These are phyloP conservation scores for Botrytis medusae DNA, from an alignment of 2,329 filamentous ascomycete species.

Conservation along the genomic window DNA sequence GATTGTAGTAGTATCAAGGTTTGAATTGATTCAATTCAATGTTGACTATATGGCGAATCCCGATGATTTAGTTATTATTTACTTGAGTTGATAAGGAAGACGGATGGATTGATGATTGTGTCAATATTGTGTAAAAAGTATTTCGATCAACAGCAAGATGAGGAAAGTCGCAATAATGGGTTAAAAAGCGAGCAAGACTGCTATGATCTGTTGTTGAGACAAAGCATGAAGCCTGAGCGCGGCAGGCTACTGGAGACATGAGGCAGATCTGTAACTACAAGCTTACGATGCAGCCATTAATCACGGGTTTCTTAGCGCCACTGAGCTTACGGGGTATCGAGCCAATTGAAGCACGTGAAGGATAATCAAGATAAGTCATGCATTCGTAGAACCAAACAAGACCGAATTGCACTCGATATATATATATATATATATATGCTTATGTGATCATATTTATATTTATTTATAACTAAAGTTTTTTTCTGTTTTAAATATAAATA, in stretches of 20 bases:
- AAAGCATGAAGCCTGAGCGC: conserved; percentile 17
- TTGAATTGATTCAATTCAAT: background rate
- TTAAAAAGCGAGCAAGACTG: conserved; percentile 12
- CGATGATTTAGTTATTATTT: background rate
- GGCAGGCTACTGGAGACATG: background rate
- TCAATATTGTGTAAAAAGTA: background rate
- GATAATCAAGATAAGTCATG: too few species aligned
- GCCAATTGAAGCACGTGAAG: background rate
- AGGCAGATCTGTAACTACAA: conserved; percentile 14
- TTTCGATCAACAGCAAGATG: background rate
- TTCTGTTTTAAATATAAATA: too few species aligned
- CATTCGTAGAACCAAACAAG: too few species aligned
- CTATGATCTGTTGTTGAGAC: conserved; percentile 18
- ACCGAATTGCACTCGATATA: too few species aligned
- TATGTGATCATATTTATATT: too few species aligned
- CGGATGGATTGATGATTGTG: background rate
- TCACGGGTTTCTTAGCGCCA: background rate
- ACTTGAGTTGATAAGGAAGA: background rate
- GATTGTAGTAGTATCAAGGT: background rate
- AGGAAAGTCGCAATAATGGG: background rate
- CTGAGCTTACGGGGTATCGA: background rate
- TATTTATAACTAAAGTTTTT: too few species aligned
- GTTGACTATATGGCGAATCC: background rate
- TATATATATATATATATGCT: too few species aligned
- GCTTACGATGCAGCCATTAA: conserved; percentile 3